These are phyloP conservation scores for Pestalotiopsis fici DNA, from an alignment of 2,329 filamentous ascomycete species.

Conservation along the genomic window DNA sequence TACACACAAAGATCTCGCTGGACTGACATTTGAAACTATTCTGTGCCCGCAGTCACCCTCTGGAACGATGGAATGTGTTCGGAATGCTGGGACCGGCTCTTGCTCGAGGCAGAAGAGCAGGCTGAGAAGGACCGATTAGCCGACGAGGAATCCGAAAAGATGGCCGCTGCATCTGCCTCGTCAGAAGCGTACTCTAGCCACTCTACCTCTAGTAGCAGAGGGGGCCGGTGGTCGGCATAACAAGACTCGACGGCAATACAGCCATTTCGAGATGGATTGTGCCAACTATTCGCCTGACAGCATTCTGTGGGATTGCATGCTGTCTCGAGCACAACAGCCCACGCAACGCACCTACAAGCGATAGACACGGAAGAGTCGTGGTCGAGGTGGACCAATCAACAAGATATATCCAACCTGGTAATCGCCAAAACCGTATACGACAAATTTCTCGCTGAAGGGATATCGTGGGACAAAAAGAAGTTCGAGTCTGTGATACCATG, in stretches of 20 bases:
- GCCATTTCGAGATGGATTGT: not conserved
- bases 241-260: not conserved
- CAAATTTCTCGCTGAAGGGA: too few species aligned
- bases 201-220: not conserved
- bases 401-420: too few species aligned
- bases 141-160: conserved; percentile 4
- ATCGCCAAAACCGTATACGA: too few species aligned
- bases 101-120: conserved; percentile 31
- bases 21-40: not conserved
- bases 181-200: not conserved
- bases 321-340: too few species aligned
- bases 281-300: too few species aligned
- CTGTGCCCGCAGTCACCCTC: conserved; percentile 17
- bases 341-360: too few species aligned
- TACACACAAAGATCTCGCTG: too few species aligned
- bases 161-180: conserved; percentile 12
- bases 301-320: too few species aligned
- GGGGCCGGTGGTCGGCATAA: not conserved
- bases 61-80: conserved; percentile 35
- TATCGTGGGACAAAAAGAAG: too few species aligned
- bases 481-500: too few species aligned
- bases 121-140: conserved; percentile 15
- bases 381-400: too few species aligned
- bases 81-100: conserved; percentile 32
- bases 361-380: too few species aligned